Evolutionary conservation across 345 rosid species (phyloP), one percentile per base, ranked within the genome.

Genomic region (Nasturtium officinale): DNA sequence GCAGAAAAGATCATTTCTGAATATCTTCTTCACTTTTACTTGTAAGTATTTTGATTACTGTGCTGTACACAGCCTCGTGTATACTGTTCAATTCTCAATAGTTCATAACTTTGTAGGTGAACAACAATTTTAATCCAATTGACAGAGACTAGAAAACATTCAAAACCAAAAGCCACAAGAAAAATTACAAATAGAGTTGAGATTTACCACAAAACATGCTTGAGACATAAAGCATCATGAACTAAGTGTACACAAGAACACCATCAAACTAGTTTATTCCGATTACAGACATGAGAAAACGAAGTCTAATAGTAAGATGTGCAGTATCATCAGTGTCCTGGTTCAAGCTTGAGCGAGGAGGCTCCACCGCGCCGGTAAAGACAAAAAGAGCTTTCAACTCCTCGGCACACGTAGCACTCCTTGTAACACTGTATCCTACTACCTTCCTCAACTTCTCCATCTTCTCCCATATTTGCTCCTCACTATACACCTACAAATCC

Each of bases 341-440:
- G 79, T 69, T 13, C 69, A 48, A 86, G 76, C 63, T 78, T 70
- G 67, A 83, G 71, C 2, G 84, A 73, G 90, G 87, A 3, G 89
- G 91, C 72, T 87, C 82, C 3, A 89, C 83, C 9, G 88, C 82
- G 28, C 97, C 97, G 0, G 90, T 86, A 77, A 91, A 88, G 13
- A 85, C 52, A 70, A 85, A 91, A 10, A 94, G 85, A n/a, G 88
- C 88, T 61, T 82, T 83, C 9, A 91, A 66, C 68, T 91, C 98
- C 74, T 85, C 91, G 2, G 74, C 38, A 68, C 77, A 87, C 0
- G 83, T 83, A 9, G 69, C 79, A 25, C 77, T 73, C 11, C 59
- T 74, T 38, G 83, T 74, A 42, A 77, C 84, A 65, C 77, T 81
- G 56, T 86, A 89, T 48, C 98, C 98, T 6, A 87, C 83, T 52